Base-by-base conservation (phyloP, 2,329 filamentous ascomycete species). In the Talaromyces sp. region DNA sequence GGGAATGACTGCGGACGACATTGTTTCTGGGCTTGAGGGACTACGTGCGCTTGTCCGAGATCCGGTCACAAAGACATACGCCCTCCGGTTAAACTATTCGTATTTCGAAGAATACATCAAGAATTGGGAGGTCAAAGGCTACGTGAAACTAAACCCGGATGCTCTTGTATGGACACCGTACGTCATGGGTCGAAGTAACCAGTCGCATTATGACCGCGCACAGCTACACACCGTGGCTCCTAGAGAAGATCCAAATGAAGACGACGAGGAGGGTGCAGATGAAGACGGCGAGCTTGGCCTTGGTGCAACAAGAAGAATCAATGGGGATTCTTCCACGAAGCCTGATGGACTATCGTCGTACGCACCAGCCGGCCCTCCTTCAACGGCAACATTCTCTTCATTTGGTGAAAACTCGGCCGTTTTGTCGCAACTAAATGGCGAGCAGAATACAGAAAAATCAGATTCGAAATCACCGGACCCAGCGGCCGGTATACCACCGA, bases 121-220 rank as follows among this genome's bases (percentile, higher is more conserved):
- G 33, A 94, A 93, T 63, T 96, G 93, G 84, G 89, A 96, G 68
- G 81, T 83, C 51, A 97, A 97, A 69, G 86, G 88, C 9, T 95
- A 96, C 64, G 89, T 96, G 21, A 88, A 86, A 66, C 83, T 99
- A 36, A 89, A 94, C 63, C 84, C 89, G 0, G 85, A 88, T 45
- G 86, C 86, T 17, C 80, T 99, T 25, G 88, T 92, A 10, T 99
- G 94, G 94, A 97, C 92, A 13, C 94, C 94, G 0, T 99, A 96
- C 70, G 86, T 97, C 41, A 97, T 97, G 91, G 93, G 94, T 25
- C 85, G 91, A 46, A 88, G 84, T 71, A 92, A 89, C 64, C 84
- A 88, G 36, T 88, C 87, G 3, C 89, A 90, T 66, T 93, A 94
- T 66, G 91, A 96, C 68, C 83, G 91, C 52, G 89, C 87, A 5